phyloP scores from a whole-genome alignment of 2,329 filamentous ascomycete species.

The Thermothelomyces thermophilus region DNA sequence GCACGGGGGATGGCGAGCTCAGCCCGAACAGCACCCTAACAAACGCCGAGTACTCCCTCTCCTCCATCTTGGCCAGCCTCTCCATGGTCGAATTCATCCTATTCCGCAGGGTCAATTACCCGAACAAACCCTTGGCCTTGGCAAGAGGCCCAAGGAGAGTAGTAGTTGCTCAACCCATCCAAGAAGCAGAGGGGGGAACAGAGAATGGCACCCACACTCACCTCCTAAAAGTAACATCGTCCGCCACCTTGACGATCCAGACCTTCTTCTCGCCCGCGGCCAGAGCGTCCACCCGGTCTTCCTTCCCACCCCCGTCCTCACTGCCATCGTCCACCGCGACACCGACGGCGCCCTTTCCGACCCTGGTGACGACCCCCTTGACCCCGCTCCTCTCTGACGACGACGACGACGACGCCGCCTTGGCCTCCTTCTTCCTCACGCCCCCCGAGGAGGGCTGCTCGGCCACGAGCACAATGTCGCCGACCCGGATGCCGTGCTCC shows the following conservation, averaged over 20 bases:
- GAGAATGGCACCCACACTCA: slow-evolving; percentile 26
- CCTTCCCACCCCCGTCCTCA: slow-evolving; percentile 39
- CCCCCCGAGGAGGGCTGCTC: slow-evolving; percentile 65
- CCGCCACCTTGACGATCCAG: slow-evolving; percentile 61
- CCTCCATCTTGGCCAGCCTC: slow-evolving; percentile 50
- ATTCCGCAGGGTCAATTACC: too few species aligned
- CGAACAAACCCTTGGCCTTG: too few species aligned
- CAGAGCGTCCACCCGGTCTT: slow-evolving; percentile 30
- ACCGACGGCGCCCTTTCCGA: slow-evolving; percentile 51
- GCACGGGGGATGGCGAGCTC: slow-evolving; percentile 44
- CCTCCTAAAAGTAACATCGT: slow-evolving; percentile 60
- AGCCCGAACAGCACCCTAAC: slow-evolving; percentile 58
- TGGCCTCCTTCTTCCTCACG: slow-evolving; percentile 66
- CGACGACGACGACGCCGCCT: too few species aligned
- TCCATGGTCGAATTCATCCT: slow-evolving; percentile 61
- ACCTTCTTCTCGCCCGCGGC: slow-evolving; percentile 40
- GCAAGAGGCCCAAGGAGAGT: too few species aligned
- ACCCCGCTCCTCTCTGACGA: slow-evolving; percentile 62
- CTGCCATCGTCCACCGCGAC: slow-evolving; percentile 63
- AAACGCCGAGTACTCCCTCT: slow-evolving; percentile 53
- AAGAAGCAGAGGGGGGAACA: not conserved
- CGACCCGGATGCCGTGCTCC: slow-evolving; percentile 68
- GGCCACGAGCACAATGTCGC: slow-evolving; percentile 70
- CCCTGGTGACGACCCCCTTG: slow-evolving; percentile 63
- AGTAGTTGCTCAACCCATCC: too few species aligned